phyloP scores from a whole-genome alignment of 768 basidiomycete genomes.

The Auricularia sp. region DNA sequence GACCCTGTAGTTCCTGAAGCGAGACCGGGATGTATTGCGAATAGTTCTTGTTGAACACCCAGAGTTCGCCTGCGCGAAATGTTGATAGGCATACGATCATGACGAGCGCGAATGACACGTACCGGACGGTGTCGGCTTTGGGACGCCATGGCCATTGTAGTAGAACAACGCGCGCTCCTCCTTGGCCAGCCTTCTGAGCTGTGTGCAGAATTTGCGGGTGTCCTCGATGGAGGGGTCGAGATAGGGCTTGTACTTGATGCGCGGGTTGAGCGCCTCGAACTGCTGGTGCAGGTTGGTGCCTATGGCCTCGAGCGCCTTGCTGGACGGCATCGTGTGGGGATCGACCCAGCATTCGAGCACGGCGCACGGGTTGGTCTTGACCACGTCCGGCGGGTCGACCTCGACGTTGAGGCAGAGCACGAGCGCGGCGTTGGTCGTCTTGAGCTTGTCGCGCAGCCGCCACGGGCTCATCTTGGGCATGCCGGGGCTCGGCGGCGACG shows the following conservation, averaged over 20 bases:
- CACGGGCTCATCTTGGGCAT: constrained; percentile 61
- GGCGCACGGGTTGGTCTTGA: constrained; percentile 95
- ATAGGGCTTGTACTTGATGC: constrained; percentile 89
- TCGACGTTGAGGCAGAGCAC: constrained; percentile 95
- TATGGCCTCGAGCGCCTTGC: constrained; percentile 90
- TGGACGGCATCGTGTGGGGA: constrained; percentile 82
- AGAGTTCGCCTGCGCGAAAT: constrained; percentile 56
- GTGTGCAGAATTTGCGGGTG: constrained; percentile 75
- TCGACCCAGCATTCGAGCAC: constrained; percentile 96
- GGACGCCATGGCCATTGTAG: constrained; percentile 98
- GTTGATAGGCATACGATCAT: not conserved
- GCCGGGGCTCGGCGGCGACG: constrained; percentile 58
- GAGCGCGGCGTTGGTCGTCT: constrained; percentile 81
- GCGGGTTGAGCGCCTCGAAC: constrained; percentile 90
- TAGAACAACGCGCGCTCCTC: constrained; percentile 92
- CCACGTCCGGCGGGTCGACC: constrained; percentile 92
- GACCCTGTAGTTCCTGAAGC: constrained; percentile 83
- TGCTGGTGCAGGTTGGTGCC: constrained; percentile 89
- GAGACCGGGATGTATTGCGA: constrained; percentile 98
- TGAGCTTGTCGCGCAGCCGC: constrained; percentile 80
- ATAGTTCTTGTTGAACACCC: constrained; percentile 97
- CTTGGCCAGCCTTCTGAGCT: constrained; percentile 77
- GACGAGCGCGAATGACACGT: not conserved
- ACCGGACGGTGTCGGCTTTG: constrained; percentile 83
- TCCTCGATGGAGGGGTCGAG: constrained; percentile 94